Percentiles rank a stretch among this genome's conserved stretches.
phyloP scores from a whole-genome alignment of 2,329 filamentous ascomycete species.

The Myriosclerotinia scirpicola region DNA sequence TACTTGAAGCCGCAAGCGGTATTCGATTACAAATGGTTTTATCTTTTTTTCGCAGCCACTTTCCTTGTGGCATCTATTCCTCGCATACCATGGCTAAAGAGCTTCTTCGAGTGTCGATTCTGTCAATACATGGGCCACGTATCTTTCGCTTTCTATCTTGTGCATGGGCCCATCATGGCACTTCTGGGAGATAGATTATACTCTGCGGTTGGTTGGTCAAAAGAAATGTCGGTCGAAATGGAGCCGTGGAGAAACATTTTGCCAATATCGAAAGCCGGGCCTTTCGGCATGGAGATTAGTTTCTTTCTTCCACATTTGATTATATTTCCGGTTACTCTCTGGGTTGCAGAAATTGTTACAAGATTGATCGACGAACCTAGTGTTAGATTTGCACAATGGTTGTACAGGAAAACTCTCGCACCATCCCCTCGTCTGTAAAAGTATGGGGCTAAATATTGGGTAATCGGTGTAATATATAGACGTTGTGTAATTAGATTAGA shows the following conservation, averaged over 20 bases:
- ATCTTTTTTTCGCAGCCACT: constrained; percentile 59
- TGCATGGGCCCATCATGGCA: constrained; percentile 63
- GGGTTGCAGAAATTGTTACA: constrained; percentile 57
- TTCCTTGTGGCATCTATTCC: constrained; percentile 57
- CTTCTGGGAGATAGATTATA: constrained; percentile 42
- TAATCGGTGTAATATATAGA: background rate
- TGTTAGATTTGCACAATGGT: constrained; percentile 56
- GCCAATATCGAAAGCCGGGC: constrained; percentile 54
- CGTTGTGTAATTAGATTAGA: constrained; percentile 14
- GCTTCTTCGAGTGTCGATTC: constrained; percentile 58
- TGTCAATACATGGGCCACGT: constrained; percentile 63
- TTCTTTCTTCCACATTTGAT: constrained; percentile 61
- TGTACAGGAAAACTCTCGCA: constrained; percentile 51
- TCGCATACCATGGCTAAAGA: constrained; percentile 57
- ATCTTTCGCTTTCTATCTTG: constrained; percentile 62
- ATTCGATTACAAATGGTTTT: constrained; percentile 68
- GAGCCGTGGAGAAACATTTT: constrained; percentile 58
- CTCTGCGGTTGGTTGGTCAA: constrained; percentile 16
- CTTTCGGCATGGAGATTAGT: constrained; percentile 59
- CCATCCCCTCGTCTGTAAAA: constrained; percentile 14
- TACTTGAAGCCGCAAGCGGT: constrained; percentile 64
- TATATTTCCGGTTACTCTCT: constrained; percentile 59
- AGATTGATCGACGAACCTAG: constrained; percentile 59
- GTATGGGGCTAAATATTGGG: constrained; percentile 8
- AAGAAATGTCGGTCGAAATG: constrained; percentile 40